Conservation (phyloP, 129 eudicot genomes). For the Silybum marianum region DNA sequence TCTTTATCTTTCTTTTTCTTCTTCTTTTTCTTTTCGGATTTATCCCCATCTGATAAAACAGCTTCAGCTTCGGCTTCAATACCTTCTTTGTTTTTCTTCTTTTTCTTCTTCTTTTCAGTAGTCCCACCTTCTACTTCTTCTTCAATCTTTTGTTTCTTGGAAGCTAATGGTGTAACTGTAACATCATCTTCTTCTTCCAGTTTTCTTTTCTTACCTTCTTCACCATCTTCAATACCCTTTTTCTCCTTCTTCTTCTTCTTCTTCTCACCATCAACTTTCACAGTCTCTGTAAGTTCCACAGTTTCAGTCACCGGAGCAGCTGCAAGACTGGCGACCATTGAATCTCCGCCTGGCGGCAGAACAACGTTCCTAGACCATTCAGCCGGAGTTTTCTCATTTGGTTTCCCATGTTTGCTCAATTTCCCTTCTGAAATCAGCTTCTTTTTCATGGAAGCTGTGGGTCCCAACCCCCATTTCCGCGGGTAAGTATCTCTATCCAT, state of each 20-base stretch:
- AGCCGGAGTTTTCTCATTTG: slow-evolving; percentile 60
- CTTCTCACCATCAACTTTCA: slow-evolving; percentile 30
- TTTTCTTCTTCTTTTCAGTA: slow-evolving; percentile 38
- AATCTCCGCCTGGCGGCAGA: slow-evolving; percentile 59
- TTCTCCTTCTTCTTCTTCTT: slow-evolving; percentile 54
- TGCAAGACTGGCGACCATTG: slow-evolving; percentile 60
- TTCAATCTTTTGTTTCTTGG: slow-evolving; percentile 37
- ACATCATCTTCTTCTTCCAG: slow-evolving; percentile 48
- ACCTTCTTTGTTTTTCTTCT: slow-evolving; percentile 31
- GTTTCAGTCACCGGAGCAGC: slow-evolving; percentile 49
- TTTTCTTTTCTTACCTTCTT: slow-evolving; percentile 46
- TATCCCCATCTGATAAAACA: slow-evolving; percentile 30
- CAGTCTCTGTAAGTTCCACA: slow-evolving; percentile 17
- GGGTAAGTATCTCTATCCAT: slow-evolving; percentile 92
- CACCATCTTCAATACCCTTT: slow-evolving; percentile 42
- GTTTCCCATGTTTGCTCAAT: slow-evolving; percentile 79
- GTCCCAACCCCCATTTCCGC: slow-evolving; percentile 91
- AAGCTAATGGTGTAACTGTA: slow-evolving; percentile 18
- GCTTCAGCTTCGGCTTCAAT: not conserved
- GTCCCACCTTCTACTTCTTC: slow-evolving; percentile 32
- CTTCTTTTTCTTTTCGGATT: slow-evolving; percentile 43
- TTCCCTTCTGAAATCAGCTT: slow-evolving; percentile 73
- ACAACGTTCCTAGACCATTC: slow-evolving; percentile 80
- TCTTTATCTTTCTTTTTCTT: slow-evolving; percentile 58
- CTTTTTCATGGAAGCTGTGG: slow-evolving; percentile 79